Percentiles rank a stretch among this genome's conserved stretches.
Conservation (phyloP, 495 filamentous ascomycete genomes). For the Neurospora pannonica region DNA sequence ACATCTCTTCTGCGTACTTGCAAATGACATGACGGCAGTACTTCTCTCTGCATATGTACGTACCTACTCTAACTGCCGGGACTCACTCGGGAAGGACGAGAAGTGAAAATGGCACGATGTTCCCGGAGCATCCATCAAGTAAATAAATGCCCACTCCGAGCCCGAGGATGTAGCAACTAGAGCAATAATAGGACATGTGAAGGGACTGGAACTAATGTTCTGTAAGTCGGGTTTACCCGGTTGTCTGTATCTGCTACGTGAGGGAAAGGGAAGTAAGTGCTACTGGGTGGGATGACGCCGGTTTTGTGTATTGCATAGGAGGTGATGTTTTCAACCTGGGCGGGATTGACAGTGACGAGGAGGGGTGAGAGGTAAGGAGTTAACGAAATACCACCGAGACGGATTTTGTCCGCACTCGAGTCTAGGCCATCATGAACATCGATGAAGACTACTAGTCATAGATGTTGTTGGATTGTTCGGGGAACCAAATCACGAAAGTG, state of each 20-base stretch:
- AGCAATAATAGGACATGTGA: neutral
- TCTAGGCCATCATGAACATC: too few relatives aligned
- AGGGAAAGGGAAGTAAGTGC: neutral
- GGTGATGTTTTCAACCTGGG: too few relatives aligned
- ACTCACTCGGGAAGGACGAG: neutral
- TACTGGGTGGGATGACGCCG: neutral
- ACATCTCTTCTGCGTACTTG: neutral
- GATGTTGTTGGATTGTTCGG: neutral
- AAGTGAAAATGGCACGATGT: neutral
- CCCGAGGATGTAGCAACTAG: neutral
- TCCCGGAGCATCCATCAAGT: neutral
- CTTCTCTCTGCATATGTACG: neutral
- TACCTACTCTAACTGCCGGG: neutral
- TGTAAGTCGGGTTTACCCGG: neutral
- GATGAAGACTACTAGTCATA: neutral
- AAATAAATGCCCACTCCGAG: neutral
- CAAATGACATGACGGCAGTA: too few relatives aligned
- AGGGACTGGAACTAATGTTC: neutral
- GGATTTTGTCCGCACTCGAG: too few relatives aligned
- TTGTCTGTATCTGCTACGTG: neutral
- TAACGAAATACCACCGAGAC: too few relatives aligned
- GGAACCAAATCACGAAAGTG: neutral
- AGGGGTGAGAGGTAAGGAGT: neutral
- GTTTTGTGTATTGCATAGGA: neutral
- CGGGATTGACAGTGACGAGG: too few relatives aligned